Evolutionary conservation across 2,329 filamentous ascomycete species (phyloP), one percentile per base, ranked within the genome.

Genomic region (Aspergillus fumigatus): DNA sequence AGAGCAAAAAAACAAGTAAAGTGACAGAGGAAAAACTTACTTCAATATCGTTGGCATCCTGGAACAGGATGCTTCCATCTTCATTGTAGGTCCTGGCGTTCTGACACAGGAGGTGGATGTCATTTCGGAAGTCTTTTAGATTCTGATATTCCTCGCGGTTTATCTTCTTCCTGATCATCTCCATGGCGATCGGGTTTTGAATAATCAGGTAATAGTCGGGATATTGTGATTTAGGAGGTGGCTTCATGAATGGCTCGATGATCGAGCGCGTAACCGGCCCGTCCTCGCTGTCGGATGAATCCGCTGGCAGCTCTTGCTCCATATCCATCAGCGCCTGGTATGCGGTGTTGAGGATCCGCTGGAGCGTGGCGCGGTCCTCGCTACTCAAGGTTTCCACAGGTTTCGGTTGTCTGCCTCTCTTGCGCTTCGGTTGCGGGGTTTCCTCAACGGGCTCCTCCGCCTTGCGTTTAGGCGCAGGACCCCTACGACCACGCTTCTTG

Each of bases 31-130:
- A 26, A 38, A 26, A 58, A 77, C 86, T 79, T 79, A 96, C 92
- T 83, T 96, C 90, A 75, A 99, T 97, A 54, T 88, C 81, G 73
- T 92, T 92, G 51, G 93, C 93, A 79, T 99, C 94, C 68, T 90
- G 84, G 77, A 92, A 97, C 53, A 99, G 83, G 66, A 95, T 80
- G 74, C 92, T 97, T 56, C 88, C 89, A 70, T 97, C 94, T 75
- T 99, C 95, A 69, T 99, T 99, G 80, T 96, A 99, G 2, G 89
- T 94, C 72, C 91, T 85, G 63, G 93, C 96, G 74, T 99, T 99
- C 70, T 83, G 86, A 73, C 92, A 94, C 75, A 99, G 84, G 61
- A 93, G 77, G 51, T 86, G 84, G 60, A 99, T 87, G 69, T 99
- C 95, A 63, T 84, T 85, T 54, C 86, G 84, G 81, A 99, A 85